These are phyloP conservation scores for Myxozyma lipomycoides DNA, from an alignment of 805 yeast species.

Conservation along the genomic window DNA sequence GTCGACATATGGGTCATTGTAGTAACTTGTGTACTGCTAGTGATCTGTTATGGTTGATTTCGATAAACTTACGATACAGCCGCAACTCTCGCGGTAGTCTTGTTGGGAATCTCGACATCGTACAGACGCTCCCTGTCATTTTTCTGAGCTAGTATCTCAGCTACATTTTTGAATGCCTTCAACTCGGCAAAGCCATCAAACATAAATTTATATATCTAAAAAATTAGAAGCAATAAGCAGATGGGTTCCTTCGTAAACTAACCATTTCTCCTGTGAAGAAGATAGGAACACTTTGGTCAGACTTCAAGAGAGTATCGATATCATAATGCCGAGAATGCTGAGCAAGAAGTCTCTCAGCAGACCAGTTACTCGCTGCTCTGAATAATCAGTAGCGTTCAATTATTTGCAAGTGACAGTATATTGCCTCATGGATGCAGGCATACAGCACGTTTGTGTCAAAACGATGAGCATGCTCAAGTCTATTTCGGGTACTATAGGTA, in stretches of 20 bases:
- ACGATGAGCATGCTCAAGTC: conserved; percentile 38
- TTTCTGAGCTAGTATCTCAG: conserved; percentile 34
- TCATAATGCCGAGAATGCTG: conserved; percentile 38
- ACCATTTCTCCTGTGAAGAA: conserved; percentile 55
- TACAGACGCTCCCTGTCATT: conserved; percentile 42
- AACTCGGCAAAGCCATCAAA: conserved; percentile 48
- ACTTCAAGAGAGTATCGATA: conserved; percentile 6
- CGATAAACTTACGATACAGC: conserved; percentile 25
- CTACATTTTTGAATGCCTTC: conserved; percentile 41
- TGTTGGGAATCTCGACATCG: conserved; percentile 35
- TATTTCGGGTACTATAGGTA: conserved; percentile 39
- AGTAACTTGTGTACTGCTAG: conserved; percentile 3
- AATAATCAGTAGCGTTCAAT: neutral
- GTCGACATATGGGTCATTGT: conserved; percentile 42
- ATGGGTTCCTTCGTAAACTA: neutral
- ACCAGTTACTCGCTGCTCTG: conserved; percentile 44
- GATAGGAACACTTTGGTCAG: conserved; percentile 30
- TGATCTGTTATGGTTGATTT: neutral
- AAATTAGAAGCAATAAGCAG: neutral
- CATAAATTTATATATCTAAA: conserved; percentile 47
- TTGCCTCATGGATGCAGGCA: conserved; percentile 56
- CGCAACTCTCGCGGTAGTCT: conserved; percentile 24
- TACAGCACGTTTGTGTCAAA: conserved; percentile 56
- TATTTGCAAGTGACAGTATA: conserved; percentile 44
- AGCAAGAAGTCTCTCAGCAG: conserved; percentile 41